Base-by-base conservation (phyloP, 306 rosid species). In the Acacia melanoxylon region DNA sequence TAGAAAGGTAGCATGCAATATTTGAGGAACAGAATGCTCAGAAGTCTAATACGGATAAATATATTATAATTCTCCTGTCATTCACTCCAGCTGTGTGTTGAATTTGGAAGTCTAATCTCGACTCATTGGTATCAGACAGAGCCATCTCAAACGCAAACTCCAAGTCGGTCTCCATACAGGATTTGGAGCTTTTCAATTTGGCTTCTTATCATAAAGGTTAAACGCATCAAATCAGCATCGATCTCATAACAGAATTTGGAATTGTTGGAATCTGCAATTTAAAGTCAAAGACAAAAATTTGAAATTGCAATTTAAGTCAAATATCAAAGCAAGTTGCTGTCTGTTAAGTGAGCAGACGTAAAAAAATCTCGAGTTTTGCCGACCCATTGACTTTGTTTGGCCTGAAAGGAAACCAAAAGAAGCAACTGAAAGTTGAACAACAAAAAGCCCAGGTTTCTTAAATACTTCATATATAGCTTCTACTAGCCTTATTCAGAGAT, bases 321-420 rank as follows among this genome's bases (percentile, higher is more conserved):
- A 77, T 54, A 66, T 63, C 74, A 35, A 69, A 81, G 75, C 80
- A 81, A 46, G 46, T 54, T 33, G 68, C 54, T n/a, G 77, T 84
- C 83, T 37, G 20, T 10, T 52, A 62, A 74, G 77, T 46, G n/a
- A 27, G 25, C 74, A 58, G 41, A 68, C 4, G 54, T 67, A 25
- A 2, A 12, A 25, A 10, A 1, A 1, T 54, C 61, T 8, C 25
- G 12, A 54, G 24, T 61, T 22, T 0, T 22, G 29, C 14, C 14
- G 14, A 58, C 65, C 15, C 65, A 22, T 22, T 22, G 65, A 22
- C 33, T 29, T 63, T 63, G n/a, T 5, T 63, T 6, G 40, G 40
- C 40, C 68, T 13, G 68, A 62, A 62, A 62, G 40, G 68, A 62
- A 27, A 27, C 68, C 17, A 27, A 48, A 48, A 62, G 17, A 71